Evolutionary conservation across 2,329 filamentous ascomycete genomes (phyloP).

Genomic region (Aureobasidium sp.): DNA sequence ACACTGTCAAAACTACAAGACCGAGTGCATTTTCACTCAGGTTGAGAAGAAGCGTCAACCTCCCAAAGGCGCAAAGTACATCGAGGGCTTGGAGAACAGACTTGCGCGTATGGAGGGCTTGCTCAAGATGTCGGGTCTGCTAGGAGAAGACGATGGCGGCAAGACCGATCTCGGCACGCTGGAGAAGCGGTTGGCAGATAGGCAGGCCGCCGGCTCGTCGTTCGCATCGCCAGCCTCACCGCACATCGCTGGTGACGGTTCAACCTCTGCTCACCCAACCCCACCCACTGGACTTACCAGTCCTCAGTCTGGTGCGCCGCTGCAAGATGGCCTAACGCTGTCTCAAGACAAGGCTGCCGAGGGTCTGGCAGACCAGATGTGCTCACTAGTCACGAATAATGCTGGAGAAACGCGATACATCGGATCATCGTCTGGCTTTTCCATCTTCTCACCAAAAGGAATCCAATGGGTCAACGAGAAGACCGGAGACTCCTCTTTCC

Average conservation of each 20-base stretch:
- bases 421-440: slow-evolving; percentile 94
- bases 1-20: slow-evolving; percentile 97
- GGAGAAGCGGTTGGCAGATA: slow-evolving; percentile 63
- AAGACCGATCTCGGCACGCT: slow-evolving; percentile 81
- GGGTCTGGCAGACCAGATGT: slow-evolving; percentile 95
- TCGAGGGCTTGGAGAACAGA: slow-evolving; percentile 90
- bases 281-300: slow-evolving; percentile 41
- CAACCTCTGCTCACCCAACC: slow-evolving; percentile 34
- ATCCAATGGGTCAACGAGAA: slow-evolving; percentile 98
- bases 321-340: slow-evolving; percentile 36
- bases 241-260: slow-evolving; percentile 4
- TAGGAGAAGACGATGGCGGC: slow-evolving; percentile 77
- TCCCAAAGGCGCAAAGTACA: slow-evolving; percentile 96
- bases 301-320: slow-evolving; percentile 44
- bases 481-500: slow-evolving; percentile 91
- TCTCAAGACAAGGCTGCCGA: slow-evolving; percentile 59
- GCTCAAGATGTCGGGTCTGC: slow-evolving; percentile 73
- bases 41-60: slow-evolving; percentile 98
- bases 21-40: slow-evolving; percentile 92
- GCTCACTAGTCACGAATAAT: slow-evolving; percentile 90
- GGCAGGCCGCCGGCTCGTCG: slow-evolving; percentile 20
- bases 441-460: slow-evolving; percentile 95
- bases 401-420: slow-evolving; percentile 93
- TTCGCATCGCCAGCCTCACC: slow-evolving; percentile 12
- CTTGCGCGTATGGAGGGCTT: slow-evolving; percentile 93